Evolutionary conservation across 176 grass and related monocot species (phyloP).

Genomic region (Carex cristatella): DNA sequence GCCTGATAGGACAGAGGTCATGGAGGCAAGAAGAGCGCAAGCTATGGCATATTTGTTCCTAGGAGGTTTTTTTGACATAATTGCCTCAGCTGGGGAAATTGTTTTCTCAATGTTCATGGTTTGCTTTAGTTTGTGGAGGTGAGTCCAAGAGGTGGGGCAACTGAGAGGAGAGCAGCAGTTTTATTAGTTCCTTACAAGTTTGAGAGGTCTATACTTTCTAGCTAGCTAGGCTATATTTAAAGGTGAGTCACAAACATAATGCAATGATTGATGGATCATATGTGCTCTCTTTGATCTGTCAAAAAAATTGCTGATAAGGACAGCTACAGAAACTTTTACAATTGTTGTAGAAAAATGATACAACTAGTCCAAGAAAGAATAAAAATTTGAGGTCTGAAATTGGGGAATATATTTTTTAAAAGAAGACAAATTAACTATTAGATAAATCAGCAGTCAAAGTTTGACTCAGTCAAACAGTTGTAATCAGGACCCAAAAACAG

Average conservation of each 20-base stretch:
- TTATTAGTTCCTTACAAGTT: not conserved
- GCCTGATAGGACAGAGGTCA: constrained; percentile 14
- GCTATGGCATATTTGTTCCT: constrained; percentile 22
- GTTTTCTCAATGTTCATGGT: constrained; percentile 12
- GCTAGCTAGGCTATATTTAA: not conserved
- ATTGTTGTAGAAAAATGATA: not conserved
- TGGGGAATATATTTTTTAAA: not conserved
- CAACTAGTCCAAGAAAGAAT: not conserved
- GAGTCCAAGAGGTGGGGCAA: not conserved
- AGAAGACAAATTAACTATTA: not conserved
- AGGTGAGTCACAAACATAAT: not conserved
- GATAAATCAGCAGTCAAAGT: no score
- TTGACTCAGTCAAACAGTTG: no score
- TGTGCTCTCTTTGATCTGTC: not conserved
- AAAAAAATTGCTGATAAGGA: not conserved
- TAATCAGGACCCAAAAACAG: no score
- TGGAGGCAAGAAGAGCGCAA: constrained; percentile 26
- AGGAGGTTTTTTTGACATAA: not conserved
- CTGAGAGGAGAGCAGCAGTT: not conserved
- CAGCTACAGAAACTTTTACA: not conserved
- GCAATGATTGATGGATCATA: not conserved
- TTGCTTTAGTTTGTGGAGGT: not conserved
- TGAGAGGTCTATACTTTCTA: not conserved
- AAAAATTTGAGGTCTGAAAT: no score
- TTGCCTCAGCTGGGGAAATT: not conserved